Percentiles rank a stretch among this genome's conserved stretches.
Evolutionary conservation across 2,329 filamentous ascomycete species (phyloP).

Genomic region (Monosporascus sp.): DNA sequence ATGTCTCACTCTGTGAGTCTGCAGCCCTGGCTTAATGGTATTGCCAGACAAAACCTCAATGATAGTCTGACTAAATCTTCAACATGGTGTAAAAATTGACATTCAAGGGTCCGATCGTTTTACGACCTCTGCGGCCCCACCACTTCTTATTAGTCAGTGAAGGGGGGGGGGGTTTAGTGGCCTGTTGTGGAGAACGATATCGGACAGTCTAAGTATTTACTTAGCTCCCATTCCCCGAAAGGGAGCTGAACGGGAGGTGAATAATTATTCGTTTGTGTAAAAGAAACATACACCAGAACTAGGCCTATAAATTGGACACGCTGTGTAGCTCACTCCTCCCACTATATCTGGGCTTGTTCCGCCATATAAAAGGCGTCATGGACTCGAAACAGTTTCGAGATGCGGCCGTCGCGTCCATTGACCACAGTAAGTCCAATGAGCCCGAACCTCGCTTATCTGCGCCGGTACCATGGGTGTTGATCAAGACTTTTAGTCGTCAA

Average conservation of each 20-base stretch:
- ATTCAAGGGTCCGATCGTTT: no score
- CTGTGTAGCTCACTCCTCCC: not conserved
- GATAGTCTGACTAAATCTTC: no score
- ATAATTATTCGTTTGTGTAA: no score
- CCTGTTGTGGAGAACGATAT: not conserved
- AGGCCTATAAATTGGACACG: not conserved
- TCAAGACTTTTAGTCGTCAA: slow-evolving; percentile 56
- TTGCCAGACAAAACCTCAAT: no score
- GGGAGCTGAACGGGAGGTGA: no score
- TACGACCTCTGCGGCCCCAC: no score
- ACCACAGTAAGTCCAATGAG: slow-evolving; percentile 61
- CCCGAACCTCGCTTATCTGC: slow-evolving; percentile 2
- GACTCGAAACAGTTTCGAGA: slow-evolving; percentile 71
- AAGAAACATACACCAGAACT: not conserved
- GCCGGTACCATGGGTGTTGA: slow-evolving; percentile 2
- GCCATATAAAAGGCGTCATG: slow-evolving; percentile 45
- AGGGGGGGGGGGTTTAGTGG: no score
- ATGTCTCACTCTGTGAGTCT: no score
- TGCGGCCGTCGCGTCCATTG: slow-evolving; percentile 71
- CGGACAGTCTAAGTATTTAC: not conserved
- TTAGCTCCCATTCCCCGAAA: no score
- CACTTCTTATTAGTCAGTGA: no score
- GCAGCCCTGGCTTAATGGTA: no score
- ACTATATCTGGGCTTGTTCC: not conserved
- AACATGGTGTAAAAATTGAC: no score